Conservation (phyloP, 495 filamentous ascomycete species). For the Letharia columbiana region DNA sequence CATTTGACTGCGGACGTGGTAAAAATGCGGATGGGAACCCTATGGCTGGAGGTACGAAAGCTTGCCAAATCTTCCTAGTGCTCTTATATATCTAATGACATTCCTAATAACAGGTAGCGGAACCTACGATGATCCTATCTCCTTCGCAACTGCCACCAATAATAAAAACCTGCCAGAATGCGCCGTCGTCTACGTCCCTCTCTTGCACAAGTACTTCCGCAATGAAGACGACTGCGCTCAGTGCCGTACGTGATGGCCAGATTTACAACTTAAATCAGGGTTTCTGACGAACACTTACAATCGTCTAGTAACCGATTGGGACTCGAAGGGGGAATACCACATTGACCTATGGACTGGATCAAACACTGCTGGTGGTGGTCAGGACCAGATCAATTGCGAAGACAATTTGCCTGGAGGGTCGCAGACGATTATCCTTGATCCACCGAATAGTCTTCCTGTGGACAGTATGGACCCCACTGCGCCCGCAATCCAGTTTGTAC, state of each 20-base stretch:
- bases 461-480: conserved; percentile 9
- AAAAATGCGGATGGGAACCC: conserved; percentile 15
- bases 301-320: conserved; percentile 27
- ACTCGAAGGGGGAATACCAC: conserved; percentile 27
- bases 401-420: conserved; percentile 23
- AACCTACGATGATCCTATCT: conserved; percentile 38
- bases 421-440: conserved; percentile 16
- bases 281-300: not conserved
- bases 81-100: not conserved
- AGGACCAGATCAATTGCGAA: conserved; percentile 33
- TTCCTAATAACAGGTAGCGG: conserved; percentile 30
- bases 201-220: conserved; percentile 38
- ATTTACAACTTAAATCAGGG: not conserved
- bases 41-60: conserved; percentile 20
- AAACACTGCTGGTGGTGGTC: conserved; percentile 27
- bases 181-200: conserved; percentile 40
- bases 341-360: conserved; percentile 39
- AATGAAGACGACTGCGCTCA: conserved; percentile 32
- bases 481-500: not conserved
- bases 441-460: conserved; percentile 15
- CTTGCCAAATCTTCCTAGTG: conserved; percentile 21
- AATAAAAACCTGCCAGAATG: conserved; percentile 32
- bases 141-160: conserved; percentile 36
- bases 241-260: conserved; percentile 19
- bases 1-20: conserved; percentile 32